A percentile compares a stretch with the other conserved stretches of the same genome.
phyloP scores from a whole-genome alignment of 306 rosid species.

The Acacia confusa region DNA sequence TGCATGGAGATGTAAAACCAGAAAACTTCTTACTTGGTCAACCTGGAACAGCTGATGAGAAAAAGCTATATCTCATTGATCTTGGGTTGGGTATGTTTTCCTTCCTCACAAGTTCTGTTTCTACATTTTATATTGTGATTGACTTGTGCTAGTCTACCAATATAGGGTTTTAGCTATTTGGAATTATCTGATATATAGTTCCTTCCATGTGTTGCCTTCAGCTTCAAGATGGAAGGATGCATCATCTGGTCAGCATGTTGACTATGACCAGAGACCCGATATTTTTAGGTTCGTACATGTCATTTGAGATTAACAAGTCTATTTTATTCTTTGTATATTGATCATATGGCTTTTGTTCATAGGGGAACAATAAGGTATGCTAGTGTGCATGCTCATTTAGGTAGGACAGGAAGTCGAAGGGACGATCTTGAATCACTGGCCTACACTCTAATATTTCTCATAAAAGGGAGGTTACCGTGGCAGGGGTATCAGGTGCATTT shows the following conservation, averaged over 20 bases:
- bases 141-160: neutral
- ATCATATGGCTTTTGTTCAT: conserved; percentile 32
- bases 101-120: conserved; percentile 1
- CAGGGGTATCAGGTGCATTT: conserved; percentile 89
- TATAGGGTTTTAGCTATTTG: neutral
- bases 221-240: conserved; percentile 93
- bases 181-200: conserved; percentile 19
- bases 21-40: conserved; percentile 96
- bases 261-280: conserved; percentile 95
- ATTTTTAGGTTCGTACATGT: conserved; percentile 68
- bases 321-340: conserved; percentile 19
- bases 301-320: neutral
- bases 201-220: conserved; percentile 40
- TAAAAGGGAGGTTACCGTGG: conserved; percentile 93
- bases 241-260: conserved; percentile 84
- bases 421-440: conserved; percentile 95
- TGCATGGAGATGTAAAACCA: conserved; percentile 97
- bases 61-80: conserved; percentile 88
- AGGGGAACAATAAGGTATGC: conserved; percentile 98
- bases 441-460: conserved; percentile 85
- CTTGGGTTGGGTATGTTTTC: conserved; percentile 79
- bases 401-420: conserved; percentile 93
- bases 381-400: conserved; percentile 97
- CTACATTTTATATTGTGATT: neutral
- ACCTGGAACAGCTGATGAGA: conserved; percentile 85